phyloP scores from a whole-genome alignment of 805 yeast genomes.

The Pichia nanzhaoensis region DNA sequence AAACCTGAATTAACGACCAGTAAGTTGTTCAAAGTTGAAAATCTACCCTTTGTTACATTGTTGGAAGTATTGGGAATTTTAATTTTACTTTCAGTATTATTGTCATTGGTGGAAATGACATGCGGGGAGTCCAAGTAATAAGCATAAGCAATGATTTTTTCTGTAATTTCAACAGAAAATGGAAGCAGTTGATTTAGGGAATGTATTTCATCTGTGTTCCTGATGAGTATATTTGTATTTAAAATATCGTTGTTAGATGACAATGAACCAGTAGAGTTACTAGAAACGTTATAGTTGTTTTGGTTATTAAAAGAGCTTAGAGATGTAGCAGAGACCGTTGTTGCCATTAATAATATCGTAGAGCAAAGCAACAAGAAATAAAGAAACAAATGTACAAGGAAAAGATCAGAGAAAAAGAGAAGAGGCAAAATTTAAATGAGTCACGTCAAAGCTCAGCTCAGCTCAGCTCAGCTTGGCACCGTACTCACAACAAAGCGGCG shows the following conservation, averaged over 20 bases:
- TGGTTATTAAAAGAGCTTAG: neutral
- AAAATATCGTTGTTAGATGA: neutral
- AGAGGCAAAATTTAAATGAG: neutral
- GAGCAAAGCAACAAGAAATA: neutral
- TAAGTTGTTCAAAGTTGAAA: constrained; percentile 24
- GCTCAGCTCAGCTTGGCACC: too few species aligned
- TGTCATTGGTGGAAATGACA: neutral
- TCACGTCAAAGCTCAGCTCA: too few species aligned
- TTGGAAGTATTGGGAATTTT: constrained; percentile 11
- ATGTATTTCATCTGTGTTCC: constrained; percentile 2
- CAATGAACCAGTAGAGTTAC: neutral
- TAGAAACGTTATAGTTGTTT: neutral
- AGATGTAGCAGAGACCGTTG: neutral
- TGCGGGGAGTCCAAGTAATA: constrained; percentile 24
- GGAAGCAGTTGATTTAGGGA: constrained; percentile 16
- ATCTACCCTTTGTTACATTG: constrained; percentile 23
- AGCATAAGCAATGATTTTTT: constrained; percentile 27
- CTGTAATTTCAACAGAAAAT: constrained; percentile 29
- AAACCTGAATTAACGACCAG: constrained; percentile 48
- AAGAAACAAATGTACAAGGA: neutral
- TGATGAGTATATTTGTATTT: neutral
- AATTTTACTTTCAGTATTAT: neutral
- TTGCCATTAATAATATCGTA: constrained; percentile 3
- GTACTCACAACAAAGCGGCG: neutral
- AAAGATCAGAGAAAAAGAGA: neutral